phyloP scores from a whole-genome alignment of 1,139 yeast genomes.

The Yamadazyma diddensiae region DNA sequence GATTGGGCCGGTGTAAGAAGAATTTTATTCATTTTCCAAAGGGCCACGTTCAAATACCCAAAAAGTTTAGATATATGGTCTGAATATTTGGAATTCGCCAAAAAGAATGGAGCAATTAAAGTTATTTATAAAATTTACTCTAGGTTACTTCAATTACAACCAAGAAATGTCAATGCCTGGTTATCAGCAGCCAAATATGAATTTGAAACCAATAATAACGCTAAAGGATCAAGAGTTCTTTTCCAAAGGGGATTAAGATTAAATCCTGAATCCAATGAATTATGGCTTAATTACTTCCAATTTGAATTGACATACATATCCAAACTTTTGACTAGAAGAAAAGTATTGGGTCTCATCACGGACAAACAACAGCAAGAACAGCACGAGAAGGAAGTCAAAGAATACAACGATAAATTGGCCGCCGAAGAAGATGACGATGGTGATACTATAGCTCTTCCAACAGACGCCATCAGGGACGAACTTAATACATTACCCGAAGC shows the following conservation, averaged over 20 bases:
- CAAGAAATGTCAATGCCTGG: slow-evolving; percentile 91
- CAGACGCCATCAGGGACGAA: slow-evolving; percentile 58
- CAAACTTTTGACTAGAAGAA: slow-evolving; percentile 78
- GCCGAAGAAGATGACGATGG: slow-evolving; percentile 28
- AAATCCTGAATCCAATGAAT: slow-evolving; percentile 65
- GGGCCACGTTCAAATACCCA: slow-evolving; percentile 81
- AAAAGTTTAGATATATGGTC: slow-evolving; percentile 78
- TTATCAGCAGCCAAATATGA: slow-evolving; percentile 93
- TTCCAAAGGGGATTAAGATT: slow-evolving; percentile 85
- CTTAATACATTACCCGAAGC: slow-evolving; percentile 80
- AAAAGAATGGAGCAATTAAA: slow-evolving; percentile 69
- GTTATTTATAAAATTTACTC: slow-evolving; percentile 82
- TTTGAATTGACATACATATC: slow-evolving; percentile 85
- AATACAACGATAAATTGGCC: slow-evolving; percentile 25
- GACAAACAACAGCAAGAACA: slow-evolving; percentile 73
- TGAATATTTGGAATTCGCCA: slow-evolving; percentile 70
- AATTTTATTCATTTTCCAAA: slow-evolving; percentile 76
- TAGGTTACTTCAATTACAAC: slow-evolving; percentile 78
- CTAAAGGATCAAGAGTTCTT: slow-evolving; percentile 82
- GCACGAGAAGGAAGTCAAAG: slow-evolving; percentile 34
- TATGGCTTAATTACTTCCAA: slow-evolving; percentile 86
- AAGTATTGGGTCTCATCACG: slow-evolving; percentile 72
- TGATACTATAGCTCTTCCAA: slow-evolving; percentile 49
- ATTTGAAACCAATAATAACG: slow-evolving; percentile 82
- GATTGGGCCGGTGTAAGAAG: slow-evolving; percentile 89